Evolutionary conservation across 495 filamentous ascomycete species (phyloP), one percentile per base, ranked within the genome.

Genomic region (Penicillium simplicissimum): DNA sequence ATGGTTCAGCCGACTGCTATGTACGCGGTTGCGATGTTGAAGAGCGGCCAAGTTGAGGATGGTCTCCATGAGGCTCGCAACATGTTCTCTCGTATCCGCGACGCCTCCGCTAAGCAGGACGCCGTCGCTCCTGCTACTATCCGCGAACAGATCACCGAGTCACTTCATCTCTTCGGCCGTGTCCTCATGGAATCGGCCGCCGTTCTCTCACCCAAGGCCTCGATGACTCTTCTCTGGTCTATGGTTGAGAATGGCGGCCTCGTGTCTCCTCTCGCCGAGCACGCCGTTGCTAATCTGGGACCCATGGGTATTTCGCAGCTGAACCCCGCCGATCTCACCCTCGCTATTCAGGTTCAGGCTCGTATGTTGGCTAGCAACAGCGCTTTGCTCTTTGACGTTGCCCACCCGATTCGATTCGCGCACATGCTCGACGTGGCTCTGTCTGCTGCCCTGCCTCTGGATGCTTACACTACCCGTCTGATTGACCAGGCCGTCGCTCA

Each of bases 1-100:
- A 90, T 96, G 77, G 85, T 97, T 55, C 92, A 96, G 76, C 88
- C 91, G 33, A 88, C 91, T 11, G 83, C 89, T 49, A 93, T 95
- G 90, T 96, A 92, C 73, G 84, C 88, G 54, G 83, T 95, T 37
- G 90, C 90, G 57, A 80, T 96, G 71, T 85, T 96, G 69, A 89
- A 87, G 62, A 89, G 88, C 57, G 91, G 90, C 52, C 85, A 91
- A 65, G 81, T 94, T 52, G 85, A 88, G 17, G 89, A 90, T 56
- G 92, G 88, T 36, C 80, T 96, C 56, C 76, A 82, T 14, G 85
- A 93, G 62, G 87, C 89, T 28, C 90, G 93, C 55, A 77, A 86
- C 69, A 92, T 95, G 88, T 96, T 96, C 71, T 76, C 83, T 59
- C 89, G 89, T 42, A 89, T 96, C 61, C 88, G 90, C 59, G 82